Evolutionary conservation across 2,329 filamentous ascomycete species (phyloP).

Genomic region (Diaporthe caulivora): DNA sequence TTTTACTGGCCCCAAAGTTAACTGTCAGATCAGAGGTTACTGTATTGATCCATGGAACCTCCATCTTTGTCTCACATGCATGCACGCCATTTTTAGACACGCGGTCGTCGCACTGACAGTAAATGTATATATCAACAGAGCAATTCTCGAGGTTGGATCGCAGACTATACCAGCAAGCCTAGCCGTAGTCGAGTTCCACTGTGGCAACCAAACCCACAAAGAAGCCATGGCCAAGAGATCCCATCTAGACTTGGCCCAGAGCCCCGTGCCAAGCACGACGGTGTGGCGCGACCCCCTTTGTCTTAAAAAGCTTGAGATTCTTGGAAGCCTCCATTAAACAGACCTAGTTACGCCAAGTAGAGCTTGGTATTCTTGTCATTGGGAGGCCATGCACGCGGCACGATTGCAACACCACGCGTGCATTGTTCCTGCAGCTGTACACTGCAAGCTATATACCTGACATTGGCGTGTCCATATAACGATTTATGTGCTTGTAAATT

Average conservation of each 20-base stretch:
- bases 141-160: too few relatives aligned
- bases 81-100: too few relatives aligned
- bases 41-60: background rate
- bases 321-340: background rate
- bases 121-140: background rate
- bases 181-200: background rate
- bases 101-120: too few relatives aligned
- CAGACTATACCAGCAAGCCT: background rate
- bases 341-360: slow-evolving; percentile 19
- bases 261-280: background rate
- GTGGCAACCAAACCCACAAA: background rate
- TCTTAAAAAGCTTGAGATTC: slow-evolving; percentile 12
- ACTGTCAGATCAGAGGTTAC: background rate
- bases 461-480: background rate
- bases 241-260: background rate
- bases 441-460: too few relatives aligned
- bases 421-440: background rate
- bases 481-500: too few relatives aligned
- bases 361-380: background rate
- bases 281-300: background rate
- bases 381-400: background rate
- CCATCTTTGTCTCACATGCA: background rate
- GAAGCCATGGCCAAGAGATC: background rate
- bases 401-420: background rate
- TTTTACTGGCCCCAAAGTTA: background rate